A percentile compares a stretch with the other conserved stretches of the same genome.
phyloP scores from a whole-genome alignment of 108 stramenopile species.

The Discostella pseudostelligera region DNA sequence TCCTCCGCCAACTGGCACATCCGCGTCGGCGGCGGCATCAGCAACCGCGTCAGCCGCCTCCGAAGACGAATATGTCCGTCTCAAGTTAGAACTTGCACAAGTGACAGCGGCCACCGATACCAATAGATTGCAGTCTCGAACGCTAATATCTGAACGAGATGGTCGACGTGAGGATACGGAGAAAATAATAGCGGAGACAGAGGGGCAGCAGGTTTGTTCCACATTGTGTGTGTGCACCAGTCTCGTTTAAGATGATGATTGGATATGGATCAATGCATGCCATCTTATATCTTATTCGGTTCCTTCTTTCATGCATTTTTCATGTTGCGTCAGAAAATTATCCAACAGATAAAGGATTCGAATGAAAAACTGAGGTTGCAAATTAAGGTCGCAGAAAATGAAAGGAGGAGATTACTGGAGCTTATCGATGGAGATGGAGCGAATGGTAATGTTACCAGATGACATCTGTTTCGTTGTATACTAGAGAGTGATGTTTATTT shows the following conservation, averaged over 20 bases:
- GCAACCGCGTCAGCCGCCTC: neutral
- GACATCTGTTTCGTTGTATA: constrained; percentile 2
- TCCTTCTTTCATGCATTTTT: neutral
- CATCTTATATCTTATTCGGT: too few relatives aligned
- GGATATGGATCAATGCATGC: too few relatives aligned
- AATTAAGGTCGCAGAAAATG: constrained; percentile 22
- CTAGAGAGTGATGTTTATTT: neutral
- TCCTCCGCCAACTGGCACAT: too few relatives aligned
- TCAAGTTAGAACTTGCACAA: constrained; percentile 46
- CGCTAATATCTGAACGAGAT: constrained; percentile 29
- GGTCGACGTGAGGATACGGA: constrained; percentile 11
- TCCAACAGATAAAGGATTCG: constrained; percentile 21
- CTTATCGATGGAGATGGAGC: constrained; percentile 24
- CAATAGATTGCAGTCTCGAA: constrained; percentile 16
- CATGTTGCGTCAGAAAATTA: neutral
- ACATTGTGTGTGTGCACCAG: neutral
- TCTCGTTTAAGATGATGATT: too few relatives aligned
- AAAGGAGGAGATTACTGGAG: constrained; percentile 12
- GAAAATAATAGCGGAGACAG: constrained; percentile 10
- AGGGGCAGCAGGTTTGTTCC: constrained; percentile 30
- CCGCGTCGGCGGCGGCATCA: too few relatives aligned
- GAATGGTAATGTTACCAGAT: neutral
- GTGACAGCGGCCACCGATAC: constrained; percentile 34
- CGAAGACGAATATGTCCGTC: constrained; percentile 34
- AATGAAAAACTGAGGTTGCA: constrained; percentile 21